phyloP scores from a whole-genome alignment of 768 basidiomycete genomes.

The Xerocomellus dryophilus region DNA sequence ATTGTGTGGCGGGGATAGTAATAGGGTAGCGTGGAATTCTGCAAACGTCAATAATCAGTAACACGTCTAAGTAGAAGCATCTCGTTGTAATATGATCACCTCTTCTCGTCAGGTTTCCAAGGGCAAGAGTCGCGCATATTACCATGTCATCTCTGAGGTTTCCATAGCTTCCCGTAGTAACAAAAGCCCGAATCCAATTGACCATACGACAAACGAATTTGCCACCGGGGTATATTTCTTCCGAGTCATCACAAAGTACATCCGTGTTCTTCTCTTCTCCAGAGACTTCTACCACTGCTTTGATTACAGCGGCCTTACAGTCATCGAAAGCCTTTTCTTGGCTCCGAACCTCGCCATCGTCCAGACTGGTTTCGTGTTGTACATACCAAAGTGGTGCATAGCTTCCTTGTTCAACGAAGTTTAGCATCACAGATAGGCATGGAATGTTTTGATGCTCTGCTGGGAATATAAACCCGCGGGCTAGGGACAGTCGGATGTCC shows the following conservation, averaged over 20 bases:
- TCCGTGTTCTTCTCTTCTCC: constrained; percentile 79
- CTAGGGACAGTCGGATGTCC: constrained; percentile 69
- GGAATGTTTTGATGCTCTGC: constrained; percentile 53
- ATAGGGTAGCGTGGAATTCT: constrained; percentile 59
- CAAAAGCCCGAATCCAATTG: constrained; percentile 66
- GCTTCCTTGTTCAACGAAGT: constrained; percentile 71
- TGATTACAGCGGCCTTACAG: constrained; percentile 84
- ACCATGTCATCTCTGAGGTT: constrained; percentile 66
- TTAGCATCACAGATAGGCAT: constrained; percentile 61
- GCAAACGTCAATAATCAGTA: constrained; percentile 7
- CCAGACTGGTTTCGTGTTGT: constrained; percentile 31
- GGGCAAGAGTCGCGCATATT: constrained; percentile 77
- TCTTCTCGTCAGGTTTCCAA: constrained; percentile 78
- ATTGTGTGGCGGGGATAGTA: constrained; percentile 63
- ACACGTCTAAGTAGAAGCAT: neutral
- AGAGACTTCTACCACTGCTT: constrained; percentile 80
- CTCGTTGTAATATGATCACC: constrained; percentile 42
- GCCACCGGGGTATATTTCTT: constrained; percentile 58
- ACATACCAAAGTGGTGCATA: constrained; percentile 66
- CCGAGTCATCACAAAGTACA: constrained; percentile 69
- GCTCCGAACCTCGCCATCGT: constrained; percentile 47
- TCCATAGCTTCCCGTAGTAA: constrained; percentile 33
- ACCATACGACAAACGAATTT: constrained; percentile 72
- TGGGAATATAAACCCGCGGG: constrained; percentile 59
- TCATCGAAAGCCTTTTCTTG: constrained; percentile 74